Base-by-base conservation (phyloP, 2,329 filamentous ascomycete genomes). In the Aspergillus fumigatiaffinis region DNA sequence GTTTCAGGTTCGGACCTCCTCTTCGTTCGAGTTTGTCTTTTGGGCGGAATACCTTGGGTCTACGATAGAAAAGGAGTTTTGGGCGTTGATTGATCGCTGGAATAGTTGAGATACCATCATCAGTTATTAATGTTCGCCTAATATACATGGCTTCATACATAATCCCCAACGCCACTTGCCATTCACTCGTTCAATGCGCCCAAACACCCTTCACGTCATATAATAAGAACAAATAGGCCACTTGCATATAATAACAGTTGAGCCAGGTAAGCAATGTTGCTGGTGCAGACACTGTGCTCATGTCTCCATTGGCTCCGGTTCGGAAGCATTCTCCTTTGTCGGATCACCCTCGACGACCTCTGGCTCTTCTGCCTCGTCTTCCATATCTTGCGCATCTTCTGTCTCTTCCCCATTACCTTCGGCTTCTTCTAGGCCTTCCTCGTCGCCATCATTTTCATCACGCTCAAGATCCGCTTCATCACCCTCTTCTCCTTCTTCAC, bases 311-410 rank as follows among this genome's bases (percentile, higher is more conserved):
- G 44, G 21, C 21, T 47, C 44, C 12, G 23, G 21, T 14, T 26
- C 44, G 10, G 23, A 47, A 47, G 44, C 44, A 47, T 47, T 21
- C n/a, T 47, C 44, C 12, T 47, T 23, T 17, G 3, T 9, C 41
- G n/a, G 41, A 47, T 26, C 20, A 6, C 20, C 12, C 21, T 47
- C 44, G 44, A 5, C 25, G 12, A 23, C 59, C 21, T 52, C 67
- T 1, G 51, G 56, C 12, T 63, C 68, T 21, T 66, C 64, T 1
- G 50, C 60, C 46, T 64, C 64, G 5, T 57, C 58, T 17, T 53
- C 56, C 46, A 56, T 62, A 29, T 60, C 60, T 26, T 60, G 58
- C 10, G 50, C 56, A n/a, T 62, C 65, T 14, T 41, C 50, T 4
- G 49, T 57, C 2, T 58, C 50, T 44, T 56, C 62, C 32, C 59